Evolutionary conservation across 2,329 filamentous ascomycete genomes (phyloP), one percentile per base, ranked within the genome.

Genomic region (Pseudocercospora cruenta): DNA sequence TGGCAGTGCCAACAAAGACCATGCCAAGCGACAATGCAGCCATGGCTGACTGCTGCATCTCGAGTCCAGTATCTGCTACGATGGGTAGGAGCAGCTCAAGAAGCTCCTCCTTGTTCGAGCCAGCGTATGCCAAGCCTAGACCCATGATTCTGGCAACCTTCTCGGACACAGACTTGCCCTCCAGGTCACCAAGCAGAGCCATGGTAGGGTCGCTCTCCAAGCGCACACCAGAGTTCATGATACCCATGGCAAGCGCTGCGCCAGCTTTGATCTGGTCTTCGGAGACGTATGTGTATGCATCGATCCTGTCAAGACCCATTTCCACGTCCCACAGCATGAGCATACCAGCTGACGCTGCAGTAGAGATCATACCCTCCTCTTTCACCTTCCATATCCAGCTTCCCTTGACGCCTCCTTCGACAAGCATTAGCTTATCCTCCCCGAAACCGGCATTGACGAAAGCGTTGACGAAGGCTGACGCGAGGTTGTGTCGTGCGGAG

Each of bases 361-460:
- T 97, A 1, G 95, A 98, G 80, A 97, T 86, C 93, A 97, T 97
- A 70, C 95, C 95, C 75, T 97, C 94, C 49, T 96, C 93, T 81
- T 99, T 99, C 21, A 96, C 98, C 84, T 98, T 99, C 93, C 93
- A 99, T 4, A 99, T 92, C 94, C 95, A 99, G 69, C 91, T 92
- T 73, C 91, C 90, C 82, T 96, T 96, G 69, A 93, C 90, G 66
- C 78, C 80, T 36, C 92, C 90, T 21, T 95, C 91, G 49, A 93
- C 90, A 65, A 98, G 84, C 94, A 99, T 97, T 88, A 99, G 91
- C 85, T 97, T 98, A 80, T 99, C 95, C 65, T 94, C 91, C 51
- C 93, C 92, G 73, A 93, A 99, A 33, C 95, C 95, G 61, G 95
- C 94, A 73, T 99, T 99, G 69, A 95, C 93, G 75, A 99, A 98